Base-by-base conservation (phyloP, 2,329 filamentous ascomycete species). In the Sporothrix globosa region DNA sequence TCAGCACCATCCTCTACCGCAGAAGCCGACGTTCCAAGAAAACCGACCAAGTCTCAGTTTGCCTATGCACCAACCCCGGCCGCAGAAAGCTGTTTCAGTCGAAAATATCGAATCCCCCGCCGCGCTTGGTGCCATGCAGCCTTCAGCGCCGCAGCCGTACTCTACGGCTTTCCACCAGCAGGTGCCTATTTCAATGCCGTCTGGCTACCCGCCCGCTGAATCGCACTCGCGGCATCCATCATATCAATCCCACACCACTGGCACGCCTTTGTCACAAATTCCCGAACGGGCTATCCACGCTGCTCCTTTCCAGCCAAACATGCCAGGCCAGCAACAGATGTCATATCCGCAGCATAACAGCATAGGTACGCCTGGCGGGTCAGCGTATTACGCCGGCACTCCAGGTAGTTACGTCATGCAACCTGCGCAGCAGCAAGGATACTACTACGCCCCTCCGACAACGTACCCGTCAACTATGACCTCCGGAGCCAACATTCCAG, bases 211-310 rank as follows among this genome's bases (percentile, higher is more conserved):
- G 6, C 84, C 89, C 0, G 39, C 30, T 53, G 82, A 91, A 71
- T 80, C 86, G 30, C 91, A 94, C 77, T 82, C 83, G 24, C 88
- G 90, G 34, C 88, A 92, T 74, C 82, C 86, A 1, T 92, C 91
- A 1, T 91, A 91, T 76, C 83, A 89, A 41, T 89, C 87, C 69
- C 91, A 93, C 69, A 90, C 91, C 2, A 89, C 87, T 4, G 91
- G 91, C 24, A 96, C 94, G 0, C 93, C 94, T 0, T 83, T 97
- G 46, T 95, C 93, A 27, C 93, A 97, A 76, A 97, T 97, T 73
- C 94, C 94, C 1, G 95, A 97, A 80, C 89, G 94, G 70, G 92
- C 93, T 10, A 93, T 97, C 67, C 93, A 97, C 76, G 95, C 93
- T 39, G 91, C 91, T 69, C 90, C 93, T 0, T 98, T 97, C 83